Evolutionary conservation across 805 yeast species (phyloP), one percentile per base, ranked within the genome.

Genomic region (Zygosaccharomyces pseudorouxii): DNA sequence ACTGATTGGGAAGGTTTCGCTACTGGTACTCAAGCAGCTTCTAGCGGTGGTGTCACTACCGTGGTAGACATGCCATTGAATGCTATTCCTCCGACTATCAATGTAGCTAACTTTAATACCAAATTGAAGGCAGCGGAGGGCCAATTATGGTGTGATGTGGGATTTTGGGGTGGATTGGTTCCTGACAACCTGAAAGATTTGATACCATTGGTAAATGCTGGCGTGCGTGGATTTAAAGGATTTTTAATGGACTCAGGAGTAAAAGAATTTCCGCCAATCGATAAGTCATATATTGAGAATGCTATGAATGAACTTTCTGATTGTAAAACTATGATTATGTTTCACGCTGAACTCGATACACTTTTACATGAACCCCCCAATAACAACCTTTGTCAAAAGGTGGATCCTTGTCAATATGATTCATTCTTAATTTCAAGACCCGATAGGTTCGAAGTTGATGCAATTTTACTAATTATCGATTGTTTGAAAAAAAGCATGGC

Each of bases 1-100:
- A 90, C 97, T 1, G 96, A 89, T 53, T 90, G 98, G 98, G 98
- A 90, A 68, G 98, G 98, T 1, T 90, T 92, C 64, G 96, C 82
- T n/a, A 85, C 96, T 0, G 98, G 98, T 0, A 90, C 98, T 0
- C 83, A 84, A 63, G 86, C 96, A 2, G 97, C 97, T 0, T 95
- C 95, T 0, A 76, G 90, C 10, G 98, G 98, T 14, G 98, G 98
- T 49, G 97, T 90, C 42, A 90, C 98, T 20, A 89, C 97, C 0
- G 95, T 90, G 16, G 78, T 90, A 16, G 98, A 90, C 65, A 90
- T 90, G 98, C 98, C 98, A 0, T 71, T 90, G 62, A 90, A 90
- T 67, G 96, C 97, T 3, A 82, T 90, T 41, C 98, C 98, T 0
- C 97, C 98, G 27, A 90, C 97, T 0, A 92, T 97, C 1, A 87